Evolutionary conservation across 2,329 filamentous ascomycete species (phyloP), one percentile per base, ranked within the genome.

Genomic region (Basipetospora chlamydospora): DNA sequence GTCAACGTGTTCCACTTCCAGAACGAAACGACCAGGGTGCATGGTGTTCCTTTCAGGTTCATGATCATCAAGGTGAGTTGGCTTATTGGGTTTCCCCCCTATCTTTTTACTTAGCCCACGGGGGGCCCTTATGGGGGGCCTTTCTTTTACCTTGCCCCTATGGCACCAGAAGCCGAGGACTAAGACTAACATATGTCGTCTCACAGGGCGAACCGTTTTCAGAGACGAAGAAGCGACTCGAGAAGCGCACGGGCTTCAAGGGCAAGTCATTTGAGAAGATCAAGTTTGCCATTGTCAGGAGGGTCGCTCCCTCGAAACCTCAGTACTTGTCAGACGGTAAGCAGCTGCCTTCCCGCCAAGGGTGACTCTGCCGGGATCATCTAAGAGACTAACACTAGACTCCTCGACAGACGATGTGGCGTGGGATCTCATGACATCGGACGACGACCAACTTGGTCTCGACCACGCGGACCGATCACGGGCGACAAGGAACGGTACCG

Each of bases 211-310:
- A 98, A 56, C 66, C 69, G 26, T 96, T 98, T 59, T 77, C 75
- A 40, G 84, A 96, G 23, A 95, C 87, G 29, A 95, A 88, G 63
- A 85, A 93, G 60, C 77, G 90, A n/a, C 65, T 98, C 4, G 87
- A 90, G 47, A 88, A 87, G 57, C 72, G 88, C 41, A 94, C 84
- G 1, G 87, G 87, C 18, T 78, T 98, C 60, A 95, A 95, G 59
- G 92, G 90, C 56, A 98, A 98, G 66, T 85, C 85, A 45, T 87
- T 98, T 47, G 88, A 98, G 58, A 96, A 96, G 67, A 90, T 98
- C 58, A 95, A 92, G 58, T 95, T 98, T 63, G 82, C 86, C 6
- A 59, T 93, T 22, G 71, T 95, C 35, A 66, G 77, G 54, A 67
- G 81, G 53, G 68, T 74, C 35, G 64, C 66, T 28, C 92, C 83